A percentile compares a stretch with the other conserved stretches of the same genome.
Conservation (phyloP, 306 rosid genomes). For the Astragalus glycyphyllos region DNA sequence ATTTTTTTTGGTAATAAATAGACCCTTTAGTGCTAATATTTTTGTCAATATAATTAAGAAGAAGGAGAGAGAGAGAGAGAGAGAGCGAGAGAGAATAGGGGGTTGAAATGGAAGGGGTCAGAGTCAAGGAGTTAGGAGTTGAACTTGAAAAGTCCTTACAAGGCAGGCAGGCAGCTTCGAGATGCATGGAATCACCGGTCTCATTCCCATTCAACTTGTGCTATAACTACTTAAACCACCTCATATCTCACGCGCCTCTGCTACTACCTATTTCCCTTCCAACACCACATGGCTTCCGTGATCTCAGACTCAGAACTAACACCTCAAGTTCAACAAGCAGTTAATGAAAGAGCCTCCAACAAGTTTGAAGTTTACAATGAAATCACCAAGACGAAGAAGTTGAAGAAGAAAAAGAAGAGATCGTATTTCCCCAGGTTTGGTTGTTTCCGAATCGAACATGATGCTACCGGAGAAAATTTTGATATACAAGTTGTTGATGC, state of each 20-base stretch:
- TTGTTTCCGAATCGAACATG: conserved; percentile 61
- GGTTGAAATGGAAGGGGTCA: conserved; percentile 14
- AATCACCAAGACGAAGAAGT: conserved; percentile 21
- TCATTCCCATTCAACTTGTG: neutral
- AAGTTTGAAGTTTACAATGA: conserved; percentile 4
- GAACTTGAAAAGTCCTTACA: neutral
- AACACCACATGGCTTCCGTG: conserved; percentile 31
- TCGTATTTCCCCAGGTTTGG: conserved; percentile 52
- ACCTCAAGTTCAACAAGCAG: conserved; percentile 37
- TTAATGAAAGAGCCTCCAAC: conserved; percentile 19
- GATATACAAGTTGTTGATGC: conserved; percentile 65
- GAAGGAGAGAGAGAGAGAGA: neutral
- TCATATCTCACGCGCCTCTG: neutral
- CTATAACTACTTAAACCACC: conserved; percentile 26
- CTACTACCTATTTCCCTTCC: neutral
- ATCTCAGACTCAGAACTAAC: conserved; percentile 33
- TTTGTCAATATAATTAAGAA: too few relatives aligned
- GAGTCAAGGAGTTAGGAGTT: conserved; percentile 28
- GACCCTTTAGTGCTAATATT: too few relatives aligned
- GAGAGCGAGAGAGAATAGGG: neutral
- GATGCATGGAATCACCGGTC: neutral
- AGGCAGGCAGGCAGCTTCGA: conserved; percentile 28
- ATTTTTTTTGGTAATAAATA: too few relatives aligned
- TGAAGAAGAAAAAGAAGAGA: conserved; percentile 31
- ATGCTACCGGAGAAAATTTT: conserved; percentile 48